These are phyloP conservation scores for Vitis vinifera DNA, from an alignment of 164 flowering plant species.

Conservation along the genomic window ASM3070453v1 NC_081817.1:29389001-29389500, in stretches of 20 bases:
- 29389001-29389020: too few relatives aligned
- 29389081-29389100: background rate
- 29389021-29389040: too few relatives aligned
- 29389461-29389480: slow-evolving; percentile 43
- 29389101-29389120: background rate
- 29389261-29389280: too few relatives aligned
- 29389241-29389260: background rate
- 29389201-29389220: background rate
- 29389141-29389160: background rate
- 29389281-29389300: too few relatives aligned
- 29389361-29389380: too few relatives aligned
- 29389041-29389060: too few relatives aligned
- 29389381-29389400: too few relatives aligned
- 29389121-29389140: background rate
- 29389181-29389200: background rate
- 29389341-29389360: too few relatives aligned
- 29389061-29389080: background rate
- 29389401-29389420: background rate
- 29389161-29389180: background rate
- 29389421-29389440: slow-evolving; percentile 16
- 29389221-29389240: background rate
- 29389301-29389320: too few relatives aligned
- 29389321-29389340: too few relatives aligned
- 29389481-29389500: background rate
- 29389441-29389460: slow-evolving; percentile 43